These are phyloP conservation scores for Myochromella boudieri DNA, from an alignment of 768 basidiomycete genomes.

Conservation along the genomic window DNA sequence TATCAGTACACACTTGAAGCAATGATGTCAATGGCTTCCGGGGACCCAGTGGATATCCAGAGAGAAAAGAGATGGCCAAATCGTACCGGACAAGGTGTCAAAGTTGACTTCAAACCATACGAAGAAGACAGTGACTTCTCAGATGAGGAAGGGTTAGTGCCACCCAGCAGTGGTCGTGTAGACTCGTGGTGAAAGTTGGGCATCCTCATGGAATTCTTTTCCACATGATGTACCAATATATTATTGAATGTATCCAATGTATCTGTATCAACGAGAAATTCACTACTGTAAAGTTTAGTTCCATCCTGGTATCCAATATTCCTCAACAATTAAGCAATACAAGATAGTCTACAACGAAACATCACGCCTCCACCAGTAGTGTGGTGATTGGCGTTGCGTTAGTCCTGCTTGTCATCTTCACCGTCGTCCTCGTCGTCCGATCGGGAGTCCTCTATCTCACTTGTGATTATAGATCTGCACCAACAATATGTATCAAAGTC, in stretches of 20 bases:
- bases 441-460: conserved; percentile 62
- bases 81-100: conserved; percentile 43
- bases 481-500: conserved; percentile 14
- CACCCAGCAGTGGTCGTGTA: conserved; percentile 16
- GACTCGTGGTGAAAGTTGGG: conserved; percentile 12
- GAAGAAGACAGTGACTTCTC: conserved; percentile 57
- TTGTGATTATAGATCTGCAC: conserved; percentile 58
- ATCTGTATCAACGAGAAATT: neutral
- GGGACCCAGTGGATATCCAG: conserved; percentile 72
- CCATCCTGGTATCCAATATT: neutral
- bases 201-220: no score
- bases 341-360: neutral
- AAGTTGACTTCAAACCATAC: conserved; percentile 59
- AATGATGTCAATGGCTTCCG: conserved; percentile 69
- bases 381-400: conserved; percentile 18
- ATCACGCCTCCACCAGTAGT: neutral
- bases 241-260: neutral
- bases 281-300: neutral
- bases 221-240: no score
- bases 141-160: conserved; percentile 40
- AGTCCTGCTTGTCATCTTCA: conserved; percentile 27
- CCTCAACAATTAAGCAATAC: neutral
- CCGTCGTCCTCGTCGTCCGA: conserved; percentile 77
- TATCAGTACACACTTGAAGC: conserved; percentile 69
- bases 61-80: conserved; percentile 80